These are phyloP conservation scores for Clonostachys sp. DNA, from an alignment of 2,329 filamentous ascomycete genomes.

Conservation along the genomic window DNA sequence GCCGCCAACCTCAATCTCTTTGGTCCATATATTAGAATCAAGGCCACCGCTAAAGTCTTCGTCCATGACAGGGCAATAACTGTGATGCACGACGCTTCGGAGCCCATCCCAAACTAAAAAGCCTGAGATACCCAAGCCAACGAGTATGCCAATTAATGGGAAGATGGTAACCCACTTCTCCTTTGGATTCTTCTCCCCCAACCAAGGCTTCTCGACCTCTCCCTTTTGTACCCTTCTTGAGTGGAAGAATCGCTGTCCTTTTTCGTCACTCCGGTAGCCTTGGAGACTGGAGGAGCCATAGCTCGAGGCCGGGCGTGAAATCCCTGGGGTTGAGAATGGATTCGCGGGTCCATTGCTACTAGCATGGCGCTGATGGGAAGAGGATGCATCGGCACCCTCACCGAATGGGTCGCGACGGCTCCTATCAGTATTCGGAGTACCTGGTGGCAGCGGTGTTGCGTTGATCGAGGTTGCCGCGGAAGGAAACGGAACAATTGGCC, in stretches of 20 bases:
- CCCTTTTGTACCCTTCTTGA: conserved; percentile 69
- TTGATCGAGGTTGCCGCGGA: conserved; percentile 30
- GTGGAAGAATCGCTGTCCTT: conserved; percentile 60
- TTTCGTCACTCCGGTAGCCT: conserved; percentile 4
- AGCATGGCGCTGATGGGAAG: conserved; percentile 21
- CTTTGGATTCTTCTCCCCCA: conserved; percentile 66
- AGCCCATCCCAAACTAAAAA: conserved; percentile 75
- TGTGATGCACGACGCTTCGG: conserved; percentile 66
- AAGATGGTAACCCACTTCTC: conserved; percentile 87
- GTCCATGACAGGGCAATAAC: conserved; percentile 64
- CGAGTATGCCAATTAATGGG: conserved; percentile 63
- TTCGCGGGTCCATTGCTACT: conserved; percentile 18
- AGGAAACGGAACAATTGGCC: conserved; percentile 12
- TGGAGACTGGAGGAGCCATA: conserved; percentile 38
- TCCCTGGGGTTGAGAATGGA: conserved; percentile 39
- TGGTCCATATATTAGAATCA: conserved; percentile 61
- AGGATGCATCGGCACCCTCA: conserved; percentile 25
- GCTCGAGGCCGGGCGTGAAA: conserved; percentile 41
- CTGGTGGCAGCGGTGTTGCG: conserved; percentile 31
- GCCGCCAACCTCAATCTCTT: conserved; percentile 71
- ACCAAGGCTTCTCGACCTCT: conserved; percentile 73
- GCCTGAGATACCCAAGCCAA: conserved; percentile 64
- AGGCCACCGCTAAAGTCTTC: conserved; percentile 61
- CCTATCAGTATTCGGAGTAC: conserved; percentile 34
- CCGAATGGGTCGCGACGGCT: conserved; percentile 32